Conservation (phyloP, 768 basidiomycete species). For the Rhizopogon vulgaris region DNA sequence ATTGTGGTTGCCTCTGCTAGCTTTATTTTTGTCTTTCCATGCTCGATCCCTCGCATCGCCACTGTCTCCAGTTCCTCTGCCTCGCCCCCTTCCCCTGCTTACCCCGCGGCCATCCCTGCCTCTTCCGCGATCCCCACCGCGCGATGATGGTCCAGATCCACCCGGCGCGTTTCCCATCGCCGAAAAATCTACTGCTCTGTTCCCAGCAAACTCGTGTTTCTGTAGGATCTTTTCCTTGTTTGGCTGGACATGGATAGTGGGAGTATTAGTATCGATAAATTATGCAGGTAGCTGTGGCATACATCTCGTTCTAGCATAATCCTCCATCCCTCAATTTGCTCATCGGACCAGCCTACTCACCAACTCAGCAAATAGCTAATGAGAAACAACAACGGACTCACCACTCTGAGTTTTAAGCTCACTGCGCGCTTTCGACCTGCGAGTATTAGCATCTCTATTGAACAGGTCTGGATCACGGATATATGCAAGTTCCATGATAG, state of each 20-base stretch:
- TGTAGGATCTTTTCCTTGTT: constrained; percentile 67
- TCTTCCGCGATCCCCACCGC: constrained; percentile 36
- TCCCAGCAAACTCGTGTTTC: constrained; percentile 75
- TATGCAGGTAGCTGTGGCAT: constrained; percentile 22
- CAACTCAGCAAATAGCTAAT: background rate
- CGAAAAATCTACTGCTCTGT: constrained; percentile 27
- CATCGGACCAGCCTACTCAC: constrained; percentile 61
- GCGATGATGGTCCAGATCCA: constrained; percentile 9
- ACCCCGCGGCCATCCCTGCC: constrained; percentile 35
- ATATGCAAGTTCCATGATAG: constrained; percentile 72
- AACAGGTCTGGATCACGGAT: constrained; percentile 70
- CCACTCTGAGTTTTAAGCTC: constrained; percentile 69
- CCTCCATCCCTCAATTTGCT: constrained; percentile 89
- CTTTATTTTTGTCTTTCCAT: constrained; percentile 73
- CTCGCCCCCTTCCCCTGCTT: constrained; percentile 30
- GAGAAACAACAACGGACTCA: constrained; percentile 16
- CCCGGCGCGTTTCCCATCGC: background rate
- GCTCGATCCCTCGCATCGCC: constrained; percentile 51
- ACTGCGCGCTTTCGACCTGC: constrained; percentile 59
- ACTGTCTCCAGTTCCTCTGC: constrained; percentile 32
- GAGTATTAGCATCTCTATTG: constrained; percentile 66
- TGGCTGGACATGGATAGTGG: constrained; percentile 35
- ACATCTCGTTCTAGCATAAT: constrained; percentile 89
- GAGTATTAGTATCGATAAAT: constrained; percentile 1
- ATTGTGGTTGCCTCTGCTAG: constrained; percentile 64